Conservation (phyloP, 2,329 filamentous ascomycete species). For the Diaporthe batatas region DNA sequence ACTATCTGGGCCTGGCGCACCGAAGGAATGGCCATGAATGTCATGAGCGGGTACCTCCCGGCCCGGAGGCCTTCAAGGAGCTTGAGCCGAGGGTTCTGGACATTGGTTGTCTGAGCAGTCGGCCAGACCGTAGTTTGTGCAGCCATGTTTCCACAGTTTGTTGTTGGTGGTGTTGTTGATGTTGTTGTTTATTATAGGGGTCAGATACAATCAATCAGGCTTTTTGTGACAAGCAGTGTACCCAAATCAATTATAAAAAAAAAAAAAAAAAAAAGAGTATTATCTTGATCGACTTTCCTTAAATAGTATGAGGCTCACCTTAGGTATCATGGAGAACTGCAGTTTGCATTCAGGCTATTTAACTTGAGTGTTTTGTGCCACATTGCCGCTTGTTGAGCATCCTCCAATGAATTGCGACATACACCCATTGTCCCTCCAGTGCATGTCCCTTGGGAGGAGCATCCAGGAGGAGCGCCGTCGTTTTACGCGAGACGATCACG, state of each 20-base stretch:
- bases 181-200: conserved; percentile 2
- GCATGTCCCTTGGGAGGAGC: conserved; percentile 12
- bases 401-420: neutral
- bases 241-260: neutral
- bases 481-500: conserved; percentile 22
- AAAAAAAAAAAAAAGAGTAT: neutral
- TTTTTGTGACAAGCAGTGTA: neutral
- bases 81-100: conserved; percentile 57
- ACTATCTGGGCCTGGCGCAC: conserved; percentile 63
- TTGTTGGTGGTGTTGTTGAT: neutral
- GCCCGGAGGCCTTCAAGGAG: conserved; percentile 59
- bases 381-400: neutral
- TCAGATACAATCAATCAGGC: neutral
- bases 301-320: conserved; percentile 9
- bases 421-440: neutral
- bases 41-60: conserved; percentile 59
- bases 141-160: conserved; percentile 28
- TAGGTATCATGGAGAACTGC: neutral
- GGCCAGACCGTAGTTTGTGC: conserved; percentile 44
- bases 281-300: neutral
- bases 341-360: conserved; percentile 19
- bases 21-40: conserved; percentile 62
- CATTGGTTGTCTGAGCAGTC: conserved; percentile 49
- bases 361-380: neutral
- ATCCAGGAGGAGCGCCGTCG: conserved; percentile 30